These are phyloP conservation scores for Suhomyces guaymorum DNA, from an alignment of 1,139 yeast species.

Conservation along the genomic window DNA sequence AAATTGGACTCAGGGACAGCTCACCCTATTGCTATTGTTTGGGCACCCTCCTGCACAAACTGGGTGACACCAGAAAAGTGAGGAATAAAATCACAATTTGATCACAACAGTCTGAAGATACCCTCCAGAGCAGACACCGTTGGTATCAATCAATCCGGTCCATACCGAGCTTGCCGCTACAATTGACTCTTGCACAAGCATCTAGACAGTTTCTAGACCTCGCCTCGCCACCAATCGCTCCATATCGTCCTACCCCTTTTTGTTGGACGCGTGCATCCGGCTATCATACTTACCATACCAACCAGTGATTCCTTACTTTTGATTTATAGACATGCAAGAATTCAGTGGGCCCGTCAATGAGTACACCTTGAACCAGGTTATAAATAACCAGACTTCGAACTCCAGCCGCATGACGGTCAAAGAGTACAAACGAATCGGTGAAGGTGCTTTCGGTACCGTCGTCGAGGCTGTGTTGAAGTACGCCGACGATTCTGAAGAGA, in stretches of 20 bases:
- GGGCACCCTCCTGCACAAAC: conserved; percentile 6
- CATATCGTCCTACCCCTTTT: conserved; percentile 1
- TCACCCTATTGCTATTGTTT: neutral
- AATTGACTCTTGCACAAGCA: neutral
- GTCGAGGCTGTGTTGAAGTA: conserved; percentile 64
- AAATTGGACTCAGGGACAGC: too few relatives aligned
- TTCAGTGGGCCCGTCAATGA: conserved; percentile 19
- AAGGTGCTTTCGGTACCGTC: conserved; percentile 84
- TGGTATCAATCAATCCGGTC: conserved; percentile 1
- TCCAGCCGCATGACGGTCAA: conserved; percentile 64
- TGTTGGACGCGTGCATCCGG: conserved; percentile 5
- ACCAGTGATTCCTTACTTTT: neutral
- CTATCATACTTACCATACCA: too few relatives aligned
- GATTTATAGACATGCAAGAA: conserved; percentile 8
- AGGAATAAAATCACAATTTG: conserved; percentile 5
- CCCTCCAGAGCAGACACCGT: neutral
- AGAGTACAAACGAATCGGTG: conserved; percentile 75
- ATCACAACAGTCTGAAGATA: neutral
- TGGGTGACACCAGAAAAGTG: conserved; percentile 5
- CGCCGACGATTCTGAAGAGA: conserved; percentile 15
- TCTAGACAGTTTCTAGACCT: neutral
- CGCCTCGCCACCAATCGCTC: neutral
- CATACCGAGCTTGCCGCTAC: neutral
- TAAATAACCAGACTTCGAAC: conserved; percentile 55
- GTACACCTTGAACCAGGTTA: conserved; percentile 54